A percentile compares a stretch with the other conserved stretches of the same genome.
Evolutionary conservation across 1,139 yeast genomes (phyloP).

Genomic region (Debaryomyces fabryi): DNA sequence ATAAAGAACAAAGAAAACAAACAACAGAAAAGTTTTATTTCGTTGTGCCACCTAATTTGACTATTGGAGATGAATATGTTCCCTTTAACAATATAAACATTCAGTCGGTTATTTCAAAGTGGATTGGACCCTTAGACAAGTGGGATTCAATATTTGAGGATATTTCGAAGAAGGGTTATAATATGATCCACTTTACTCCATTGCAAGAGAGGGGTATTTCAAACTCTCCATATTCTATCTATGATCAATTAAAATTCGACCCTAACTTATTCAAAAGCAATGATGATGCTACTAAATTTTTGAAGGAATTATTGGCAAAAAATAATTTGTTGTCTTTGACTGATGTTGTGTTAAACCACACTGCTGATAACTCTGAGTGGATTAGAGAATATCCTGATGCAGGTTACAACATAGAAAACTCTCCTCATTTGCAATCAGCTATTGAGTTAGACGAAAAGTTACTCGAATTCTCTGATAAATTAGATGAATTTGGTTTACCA

Average conservation of each 20-base stretch:
- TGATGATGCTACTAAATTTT: constrained; percentile 30
- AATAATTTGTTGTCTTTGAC: constrained; percentile 75
- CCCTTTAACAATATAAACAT: constrained; percentile 82
- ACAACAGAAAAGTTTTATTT: constrained; percentile 67
- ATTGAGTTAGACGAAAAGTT: constrained; percentile 77
- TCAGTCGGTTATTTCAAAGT: constrained; percentile 86
- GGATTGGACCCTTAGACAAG: constrained; percentile 69
- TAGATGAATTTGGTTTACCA: constrained; percentile 63
- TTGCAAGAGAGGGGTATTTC: constrained; percentile 86
- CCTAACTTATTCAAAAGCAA: constrained; percentile 56
- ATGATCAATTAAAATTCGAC: constrained; percentile 82
- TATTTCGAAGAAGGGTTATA: constrained; percentile 77
- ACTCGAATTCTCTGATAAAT: constrained; percentile 59
- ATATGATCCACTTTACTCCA: constrained; percentile 96
- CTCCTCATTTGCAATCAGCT: constrained; percentile 86
- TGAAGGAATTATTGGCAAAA: constrained; percentile 49
- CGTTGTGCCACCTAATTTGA: constrained; percentile 78
- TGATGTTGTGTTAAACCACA: constrained; percentile 93
- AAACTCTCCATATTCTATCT: constrained; percentile 89
- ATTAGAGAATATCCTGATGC: constrained; percentile 82
- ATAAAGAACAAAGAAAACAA: constrained; percentile 29
- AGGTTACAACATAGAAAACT: constrained; percentile 83
- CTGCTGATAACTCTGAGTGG: constrained; percentile 91
- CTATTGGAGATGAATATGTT: constrained; percentile 55
- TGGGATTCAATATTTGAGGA: constrained; percentile 72